Percentiles rank a stretch among this genome's conserved stretches.
Evolutionary conservation across 148 eudicot species (phyloP).

Genomic region (Rhododendron ovatum): DNA sequence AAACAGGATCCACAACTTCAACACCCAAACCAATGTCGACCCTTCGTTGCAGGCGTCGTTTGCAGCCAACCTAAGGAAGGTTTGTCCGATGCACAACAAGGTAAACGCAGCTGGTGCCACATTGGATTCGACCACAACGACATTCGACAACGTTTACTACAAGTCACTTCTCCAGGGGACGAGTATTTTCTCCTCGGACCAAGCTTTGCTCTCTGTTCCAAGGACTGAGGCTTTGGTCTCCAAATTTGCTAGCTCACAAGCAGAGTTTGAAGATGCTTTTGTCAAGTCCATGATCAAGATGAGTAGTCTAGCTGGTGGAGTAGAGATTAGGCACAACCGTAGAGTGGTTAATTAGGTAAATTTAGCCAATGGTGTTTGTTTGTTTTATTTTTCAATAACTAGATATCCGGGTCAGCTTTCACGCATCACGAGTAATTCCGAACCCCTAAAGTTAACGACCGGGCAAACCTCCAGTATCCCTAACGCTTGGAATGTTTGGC

Average conservation of each 20-base stretch:
- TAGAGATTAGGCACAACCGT: constrained; percentile 40
- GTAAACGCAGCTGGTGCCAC: constrained; percentile 41
- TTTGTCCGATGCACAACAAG: constrained; percentile 42
- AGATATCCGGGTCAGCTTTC: not conserved
- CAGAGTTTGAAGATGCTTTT: constrained; percentile 40
- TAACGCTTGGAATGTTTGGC: not conserved
- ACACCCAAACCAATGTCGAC: constrained; percentile 36
- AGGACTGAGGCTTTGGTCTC: constrained; percentile 33
- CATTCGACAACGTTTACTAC: constrained; percentile 54
- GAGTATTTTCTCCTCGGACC: constrained; percentile 49
- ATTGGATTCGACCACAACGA: constrained; percentile 44
- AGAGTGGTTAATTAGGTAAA: constrained; percentile 28
- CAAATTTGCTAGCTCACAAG: constrained; percentile 38
- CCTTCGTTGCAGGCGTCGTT: constrained; percentile 46
- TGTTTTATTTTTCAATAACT: not conserved
- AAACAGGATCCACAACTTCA: constrained; percentile 49
- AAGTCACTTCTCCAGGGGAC: constrained; percentile 45
- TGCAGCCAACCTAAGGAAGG: constrained; percentile 35
- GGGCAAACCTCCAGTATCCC: too few species aligned
- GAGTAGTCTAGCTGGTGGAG: constrained; percentile 44
- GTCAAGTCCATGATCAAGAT: constrained; percentile 57
- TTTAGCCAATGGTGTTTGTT: not conserved
- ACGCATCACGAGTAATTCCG: not conserved
- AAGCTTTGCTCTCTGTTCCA: constrained; percentile 32
- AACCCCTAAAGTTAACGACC: too few species aligned